phyloP scores from a whole-genome alignment of 306 rosid species.

The Prunus persica region DNA sequence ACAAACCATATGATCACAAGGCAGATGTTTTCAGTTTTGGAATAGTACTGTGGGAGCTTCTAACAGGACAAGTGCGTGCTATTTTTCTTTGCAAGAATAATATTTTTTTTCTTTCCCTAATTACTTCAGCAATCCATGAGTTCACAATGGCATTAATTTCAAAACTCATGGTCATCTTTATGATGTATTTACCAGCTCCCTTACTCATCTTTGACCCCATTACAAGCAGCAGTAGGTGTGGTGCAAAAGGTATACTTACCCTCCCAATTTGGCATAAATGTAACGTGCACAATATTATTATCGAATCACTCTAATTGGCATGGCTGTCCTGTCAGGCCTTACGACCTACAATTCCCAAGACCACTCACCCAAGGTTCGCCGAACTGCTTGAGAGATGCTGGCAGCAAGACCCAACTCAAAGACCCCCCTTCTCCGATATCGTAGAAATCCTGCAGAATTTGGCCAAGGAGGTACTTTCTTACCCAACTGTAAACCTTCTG shows the following conservation, averaged over 20 bases:
- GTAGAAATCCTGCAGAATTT: slow-evolving; percentile 64
- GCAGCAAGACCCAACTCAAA: slow-evolving; percentile 74
- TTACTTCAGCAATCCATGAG: slow-evolving; percentile 1
- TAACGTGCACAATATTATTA: neutral
- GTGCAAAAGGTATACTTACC: slow-evolving; percentile 78
- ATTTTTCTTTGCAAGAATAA: neutral
- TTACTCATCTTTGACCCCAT: slow-evolving; percentile 76
- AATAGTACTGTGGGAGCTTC: slow-evolving; percentile 93
- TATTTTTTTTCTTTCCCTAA: neutral
- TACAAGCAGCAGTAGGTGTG: slow-evolving; percentile 99
- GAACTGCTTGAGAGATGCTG: slow-evolving; percentile 89
- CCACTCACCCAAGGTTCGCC: slow-evolving; percentile 57
- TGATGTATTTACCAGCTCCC: slow-evolving; percentile 64
- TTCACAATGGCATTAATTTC: slow-evolving; percentile 6
- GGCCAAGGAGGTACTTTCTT: slow-evolving; percentile 63
- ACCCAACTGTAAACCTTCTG: neutral
- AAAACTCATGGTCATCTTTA: slow-evolving; percentile 14
- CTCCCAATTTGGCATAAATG: slow-evolving; percentile 9
- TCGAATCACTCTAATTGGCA: slow-evolving; percentile 18
- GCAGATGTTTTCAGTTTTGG: slow-evolving; percentile 98
- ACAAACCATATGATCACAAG: slow-evolving; percentile 94
- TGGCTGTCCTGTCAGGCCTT: slow-evolving; percentile 52
- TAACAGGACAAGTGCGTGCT: slow-evolving; percentile 82
- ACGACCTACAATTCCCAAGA: slow-evolving; percentile 79
- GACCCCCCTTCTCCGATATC: slow-evolving; percentile 78